phyloP scores from a whole-genome alignment of 768 basidiomycete genomes.

The Cyclocybe cylindracea region DNA sequence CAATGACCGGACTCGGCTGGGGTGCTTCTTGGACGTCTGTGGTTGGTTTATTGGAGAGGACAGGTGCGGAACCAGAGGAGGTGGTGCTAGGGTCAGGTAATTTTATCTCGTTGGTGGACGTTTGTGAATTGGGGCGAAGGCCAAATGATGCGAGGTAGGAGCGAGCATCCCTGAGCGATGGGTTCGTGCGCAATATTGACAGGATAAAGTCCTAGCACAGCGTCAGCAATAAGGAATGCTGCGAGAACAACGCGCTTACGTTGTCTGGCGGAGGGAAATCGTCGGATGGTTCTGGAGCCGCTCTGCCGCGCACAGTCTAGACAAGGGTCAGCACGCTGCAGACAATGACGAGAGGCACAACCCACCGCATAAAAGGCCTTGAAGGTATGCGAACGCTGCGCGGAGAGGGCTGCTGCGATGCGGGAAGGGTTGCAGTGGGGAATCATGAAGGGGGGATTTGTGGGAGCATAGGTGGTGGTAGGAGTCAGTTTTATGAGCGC shows the following conservation, averaged over 20 bases:
- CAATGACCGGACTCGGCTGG: constrained; percentile 56
- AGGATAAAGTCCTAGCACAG: constrained; percentile 86
- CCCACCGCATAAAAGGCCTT: constrained; percentile 60
- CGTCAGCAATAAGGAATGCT: constrained; percentile 11
- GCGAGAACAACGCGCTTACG: constrained; percentile 32
- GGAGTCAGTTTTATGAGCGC: constrained; percentile 30
- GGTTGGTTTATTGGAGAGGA: constrained; percentile 30
- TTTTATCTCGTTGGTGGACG: constrained; percentile 26
- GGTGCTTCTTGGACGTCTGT: constrained; percentile 33
- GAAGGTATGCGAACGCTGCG: constrained; percentile 40
- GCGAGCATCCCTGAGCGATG: constrained; percentile 87
- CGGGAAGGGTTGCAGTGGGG: constrained; percentile 35
- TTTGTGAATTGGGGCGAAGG: constrained; percentile 48
- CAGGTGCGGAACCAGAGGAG: constrained; percentile 10
- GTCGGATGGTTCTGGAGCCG: constrained; percentile 36
- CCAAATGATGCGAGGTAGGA: constrained; percentile 93
- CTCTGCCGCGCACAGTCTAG: constrained; percentile 45
- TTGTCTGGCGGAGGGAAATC: constrained; percentile 49
- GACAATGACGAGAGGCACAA: constrained; percentile 15
- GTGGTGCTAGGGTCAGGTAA: constrained; percentile 27
- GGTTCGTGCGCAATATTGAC: constrained; percentile 90
- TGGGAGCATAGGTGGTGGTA: constrained; percentile 30
- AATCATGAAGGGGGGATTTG: constrained; percentile 32
- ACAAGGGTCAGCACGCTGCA: constrained; percentile 7
- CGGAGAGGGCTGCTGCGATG: constrained; percentile 31